Evolutionary conservation across 176 grass and related monocot species (phyloP).

Genomic region (Hordeum marinum): DNA sequence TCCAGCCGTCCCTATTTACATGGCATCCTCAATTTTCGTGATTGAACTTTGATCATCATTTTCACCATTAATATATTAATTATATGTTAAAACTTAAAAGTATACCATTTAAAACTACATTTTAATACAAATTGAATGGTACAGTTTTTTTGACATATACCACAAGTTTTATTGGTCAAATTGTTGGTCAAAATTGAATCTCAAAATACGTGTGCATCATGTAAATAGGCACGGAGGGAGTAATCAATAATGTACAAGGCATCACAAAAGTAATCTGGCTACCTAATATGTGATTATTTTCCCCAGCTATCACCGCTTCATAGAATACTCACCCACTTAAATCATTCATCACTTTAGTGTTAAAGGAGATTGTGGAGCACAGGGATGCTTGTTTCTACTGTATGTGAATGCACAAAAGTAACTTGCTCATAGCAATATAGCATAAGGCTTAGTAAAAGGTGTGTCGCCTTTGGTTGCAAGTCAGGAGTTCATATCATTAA

Average conservation of each 20-base stretch:
- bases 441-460: constrained; percentile 3
- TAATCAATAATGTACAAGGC: not conserved
- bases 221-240: too few relatives aligned
- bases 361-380: not conserved
- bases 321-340: not conserved
- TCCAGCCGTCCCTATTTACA: too few relatives aligned
- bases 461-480: not conserved
- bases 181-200: too few relatives aligned
- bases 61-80: too few relatives aligned
- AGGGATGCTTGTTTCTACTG: not conserved
- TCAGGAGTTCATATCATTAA: not conserved
- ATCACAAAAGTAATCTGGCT: not conserved
- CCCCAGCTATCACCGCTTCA: not conserved
- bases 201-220: too few relatives aligned
- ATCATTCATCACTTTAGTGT: not conserved
- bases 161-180: too few relatives aligned
- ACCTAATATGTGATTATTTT: not conserved
- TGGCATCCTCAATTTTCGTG: too few relatives aligned
- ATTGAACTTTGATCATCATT: too few relatives aligned
- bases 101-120: too few relatives aligned
- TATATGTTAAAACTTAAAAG: too few relatives aligned
- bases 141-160: too few relatives aligned
- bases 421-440: not conserved
- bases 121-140: too few relatives aligned
- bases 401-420: not conserved